A percentile compares a stretch with the other conserved stretches of the same genome.
These are phyloP conservation scores for Pythium angustatum DNA, from an alignment of 352 stramenopile genomes.

Conservation along the genomic window DNA sequence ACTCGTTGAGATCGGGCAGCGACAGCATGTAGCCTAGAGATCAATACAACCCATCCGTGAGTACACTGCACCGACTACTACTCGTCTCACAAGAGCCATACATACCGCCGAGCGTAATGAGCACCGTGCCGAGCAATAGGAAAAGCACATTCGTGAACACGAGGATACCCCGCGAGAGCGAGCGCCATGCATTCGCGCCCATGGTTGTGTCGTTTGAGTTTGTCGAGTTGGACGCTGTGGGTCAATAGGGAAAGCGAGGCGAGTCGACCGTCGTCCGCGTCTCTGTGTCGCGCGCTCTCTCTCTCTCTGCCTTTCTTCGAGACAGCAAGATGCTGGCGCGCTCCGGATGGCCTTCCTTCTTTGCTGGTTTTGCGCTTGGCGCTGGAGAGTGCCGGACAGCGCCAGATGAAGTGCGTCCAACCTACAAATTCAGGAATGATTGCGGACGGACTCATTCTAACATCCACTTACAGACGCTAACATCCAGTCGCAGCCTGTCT, in stretches of 20 bases:
- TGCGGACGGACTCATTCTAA: constrained; percentile 3
- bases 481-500: background rate
- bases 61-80: background rate
- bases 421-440: constrained; percentile 24
- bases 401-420: constrained; percentile 25
- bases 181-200: constrained; percentile 54
- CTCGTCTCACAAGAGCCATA: background rate
- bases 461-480: constrained; percentile 19
- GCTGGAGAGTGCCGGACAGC: constrained; percentile 1
- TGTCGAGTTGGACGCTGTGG: too few species aligned
- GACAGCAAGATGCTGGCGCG: background rate
- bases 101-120: constrained; percentile 77
- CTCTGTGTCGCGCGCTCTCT: background rate
- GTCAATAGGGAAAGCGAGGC: too few species aligned
- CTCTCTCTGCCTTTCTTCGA: constrained; percentile 2
- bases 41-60: constrained; percentile 9
- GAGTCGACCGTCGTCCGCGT: background rate
- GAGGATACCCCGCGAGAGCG: constrained; percentile 72
- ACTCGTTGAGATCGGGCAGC: constrained; percentile 76
- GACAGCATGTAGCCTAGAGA: constrained; percentile 77
- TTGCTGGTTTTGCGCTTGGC: constrained; percentile 8
- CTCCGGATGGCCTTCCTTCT: constrained; percentile 5
- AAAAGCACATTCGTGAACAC: constrained; percentile 91
- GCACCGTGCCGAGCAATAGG: constrained; percentile 75
- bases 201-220: constrained; percentile 23